Conservation (phyloP, 805 yeast species). For the Nakazawaea holstii region DNA sequence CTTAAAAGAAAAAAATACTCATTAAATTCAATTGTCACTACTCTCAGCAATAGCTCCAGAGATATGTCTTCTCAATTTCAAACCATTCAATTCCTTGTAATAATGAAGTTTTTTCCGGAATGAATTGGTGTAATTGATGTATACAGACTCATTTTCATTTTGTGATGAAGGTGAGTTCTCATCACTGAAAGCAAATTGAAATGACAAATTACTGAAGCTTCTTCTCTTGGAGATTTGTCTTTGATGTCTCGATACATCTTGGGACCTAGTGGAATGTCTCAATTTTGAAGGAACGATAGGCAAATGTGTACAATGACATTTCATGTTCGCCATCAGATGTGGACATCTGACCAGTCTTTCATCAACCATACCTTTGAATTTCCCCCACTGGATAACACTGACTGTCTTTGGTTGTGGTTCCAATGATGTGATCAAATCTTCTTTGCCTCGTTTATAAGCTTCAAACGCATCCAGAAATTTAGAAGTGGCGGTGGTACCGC, state of each 20-base stretch:
- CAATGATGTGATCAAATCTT: not conserved
- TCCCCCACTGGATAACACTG: slow-evolving; percentile 5
- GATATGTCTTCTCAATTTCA: slow-evolving; percentile 3
- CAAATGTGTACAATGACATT: not conserved
- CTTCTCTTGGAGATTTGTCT: slow-evolving; percentile 2
- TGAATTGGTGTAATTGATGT: not conserved
- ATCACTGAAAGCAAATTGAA: not conserved
- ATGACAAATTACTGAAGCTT: slow-evolving; percentile 3
- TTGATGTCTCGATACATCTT: not conserved
- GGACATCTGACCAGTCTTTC: slow-evolving; percentile 4
- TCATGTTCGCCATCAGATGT: not conserved
- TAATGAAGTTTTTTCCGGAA: slow-evolving; percentile 2
- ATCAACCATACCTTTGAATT: slow-evolving; percentile 9
- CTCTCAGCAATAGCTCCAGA: not conserved
- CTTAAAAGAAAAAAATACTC: no score
- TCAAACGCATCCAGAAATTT: not conserved
- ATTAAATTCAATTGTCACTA: no score
- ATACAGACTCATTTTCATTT: not conserved
- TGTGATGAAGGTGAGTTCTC: not conserved
- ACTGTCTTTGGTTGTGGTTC: not conserved
- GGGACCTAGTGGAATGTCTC: not conserved
- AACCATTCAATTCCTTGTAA: slow-evolving; percentile 7
- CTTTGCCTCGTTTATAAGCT: not conserved
- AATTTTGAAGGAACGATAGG: slow-evolving; percentile 9
- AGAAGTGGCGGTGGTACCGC: no score